Base-by-base conservation (phyloP, 2,329 filamentous ascomycete species). In the Sarocladium brachiariae region DNA sequence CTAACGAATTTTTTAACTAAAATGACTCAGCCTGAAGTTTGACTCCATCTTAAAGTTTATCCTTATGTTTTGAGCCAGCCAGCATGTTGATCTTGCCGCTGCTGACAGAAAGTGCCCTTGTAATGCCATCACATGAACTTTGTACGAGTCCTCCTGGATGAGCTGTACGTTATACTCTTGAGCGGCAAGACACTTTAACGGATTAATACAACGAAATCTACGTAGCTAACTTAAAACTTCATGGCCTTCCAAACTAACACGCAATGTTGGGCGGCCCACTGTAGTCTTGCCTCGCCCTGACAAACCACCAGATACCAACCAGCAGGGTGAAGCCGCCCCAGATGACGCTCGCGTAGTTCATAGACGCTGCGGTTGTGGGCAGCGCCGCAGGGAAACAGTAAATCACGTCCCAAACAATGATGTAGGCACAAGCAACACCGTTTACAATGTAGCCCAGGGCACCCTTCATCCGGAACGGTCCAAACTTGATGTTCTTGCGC, bases 351-450 rank as follows among this genome's bases (percentile, higher is more conserved):
- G 64, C 61, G 48, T 74, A 81, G 59, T 81, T 82, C 78, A 81
- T 81, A 35, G 65, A 73, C 10, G 61, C 57, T 0, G 69, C 68
- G 1, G 62, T 61, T 0, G 70, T 71, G 0, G 77, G 77, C 19
- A 75, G 51, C 0, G 69, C 58, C 48, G 70, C 71, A 0, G 78
- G 77, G 58, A 80, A 86, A 59, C 78, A 83, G 60, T 81, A 86
- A 33, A 86, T 79, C 8, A 86, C 75, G 3, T 80, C 73, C 62
- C 81, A 85, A 0, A 75, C 74, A 2, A 75, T 53, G 55, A 86
- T 82, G 59, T 85, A 86, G 0, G 66, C 60, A 55, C 78, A 76
- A 1, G 76, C 71, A 1, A 80, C 56, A 2, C 67, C 65, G 30
- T 80, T 80, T 2, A 85, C 65, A 0, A 65, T 53, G 53, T 77